Evolutionary conservation across 805 yeast genomes (phyloP).

Genomic region (Suhomyces prunicola): DNA sequence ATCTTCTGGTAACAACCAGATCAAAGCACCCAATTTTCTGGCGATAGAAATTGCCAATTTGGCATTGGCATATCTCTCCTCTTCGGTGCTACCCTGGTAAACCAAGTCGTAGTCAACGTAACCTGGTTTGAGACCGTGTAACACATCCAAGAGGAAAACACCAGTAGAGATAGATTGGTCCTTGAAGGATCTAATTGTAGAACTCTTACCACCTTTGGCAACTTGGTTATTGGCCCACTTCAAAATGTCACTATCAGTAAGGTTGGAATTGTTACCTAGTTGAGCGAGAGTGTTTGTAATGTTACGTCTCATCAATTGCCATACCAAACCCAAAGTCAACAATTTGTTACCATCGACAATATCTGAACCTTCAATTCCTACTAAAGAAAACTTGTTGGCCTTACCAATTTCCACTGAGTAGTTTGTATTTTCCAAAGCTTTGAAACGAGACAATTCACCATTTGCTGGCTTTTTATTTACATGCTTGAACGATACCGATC

Average conservation of each 20-base stretch:
- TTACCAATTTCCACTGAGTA: constrained; percentile 97
- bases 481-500: constrained; percentile 73
- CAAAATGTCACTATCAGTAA: constrained; percentile 82
- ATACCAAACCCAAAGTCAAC: constrained; percentile 86
- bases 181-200: constrained; percentile 76
- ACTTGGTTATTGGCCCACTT: constrained; percentile 92
- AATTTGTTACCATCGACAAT: constrained; percentile 90
- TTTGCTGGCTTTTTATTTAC: constrained; percentile 80
- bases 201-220: constrained; percentile 74
- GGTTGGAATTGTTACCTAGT: constrained; percentile 51
- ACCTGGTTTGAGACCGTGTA: constrained; percentile 94
- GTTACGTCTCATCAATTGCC: constrained; percentile 98
- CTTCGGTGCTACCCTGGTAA: constrained; percentile 71
- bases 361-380: constrained; percentile 97
- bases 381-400: constrained; percentile 86
- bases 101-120: constrained; percentile 96
- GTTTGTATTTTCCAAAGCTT: constrained; percentile 95
- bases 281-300: constrained; percentile 78
- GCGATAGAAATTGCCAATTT: constrained; percentile 97
- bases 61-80: constrained; percentile 90
- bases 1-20: constrained; percentile 99
- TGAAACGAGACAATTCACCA: constrained; percentile 85
- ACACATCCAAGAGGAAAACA: constrained; percentile 80
- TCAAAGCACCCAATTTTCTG: constrained; percentile 94
- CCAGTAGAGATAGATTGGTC: constrained; percentile 77